Conservation (phyloP, 2,329 filamentous ascomycete genomes). For the Pleoardoris graminearum region DNA sequence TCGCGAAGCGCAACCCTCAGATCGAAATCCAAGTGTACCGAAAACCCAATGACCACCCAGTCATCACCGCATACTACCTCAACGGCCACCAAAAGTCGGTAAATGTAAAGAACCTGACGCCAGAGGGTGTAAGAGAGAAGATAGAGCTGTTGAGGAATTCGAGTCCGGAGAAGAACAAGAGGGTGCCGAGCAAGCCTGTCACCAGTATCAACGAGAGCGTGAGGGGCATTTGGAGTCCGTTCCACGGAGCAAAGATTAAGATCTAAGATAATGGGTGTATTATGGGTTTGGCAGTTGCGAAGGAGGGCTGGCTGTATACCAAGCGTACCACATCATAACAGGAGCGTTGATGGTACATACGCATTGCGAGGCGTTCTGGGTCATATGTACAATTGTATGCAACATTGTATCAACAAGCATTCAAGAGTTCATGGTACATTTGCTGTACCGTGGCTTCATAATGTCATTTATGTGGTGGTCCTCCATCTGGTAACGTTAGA, state of each 20-base stretch:
- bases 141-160: constrained; percentile 71
- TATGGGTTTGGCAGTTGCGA: neutral
- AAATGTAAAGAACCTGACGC: constrained; percentile 84
- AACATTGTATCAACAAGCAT: constrained; percentile 19
- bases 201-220: constrained; percentile 66
- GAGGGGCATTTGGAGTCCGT: constrained; percentile 67
- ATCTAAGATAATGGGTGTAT: constrained; percentile 21
- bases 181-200: constrained; percentile 59
- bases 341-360: neutral
- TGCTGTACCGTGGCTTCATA: constrained; percentile 2
- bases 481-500: neutral
- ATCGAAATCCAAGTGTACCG: constrained; percentile 93
- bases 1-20: constrained; percentile 80
- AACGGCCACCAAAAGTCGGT: constrained; percentile 85
- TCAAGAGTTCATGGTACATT: neutral
- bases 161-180: constrained; percentile 72
- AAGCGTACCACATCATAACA: neutral
- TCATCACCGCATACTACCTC: constrained; percentile 88
- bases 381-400: constrained; percentile 29
- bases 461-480: neutral
- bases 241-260: constrained; percentile 57
- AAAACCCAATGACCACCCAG: constrained; percentile 84
- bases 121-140: constrained; percentile 80
- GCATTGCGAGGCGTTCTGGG: constrained; percentile 24
- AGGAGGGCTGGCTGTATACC: neutral